Evolutionary conservation across 1,284 basidiomycete genomes (phyloP), one percentile per base, ranked within the genome.

Genomic region (Cutaneotrichosporon spelunceum): DNA sequence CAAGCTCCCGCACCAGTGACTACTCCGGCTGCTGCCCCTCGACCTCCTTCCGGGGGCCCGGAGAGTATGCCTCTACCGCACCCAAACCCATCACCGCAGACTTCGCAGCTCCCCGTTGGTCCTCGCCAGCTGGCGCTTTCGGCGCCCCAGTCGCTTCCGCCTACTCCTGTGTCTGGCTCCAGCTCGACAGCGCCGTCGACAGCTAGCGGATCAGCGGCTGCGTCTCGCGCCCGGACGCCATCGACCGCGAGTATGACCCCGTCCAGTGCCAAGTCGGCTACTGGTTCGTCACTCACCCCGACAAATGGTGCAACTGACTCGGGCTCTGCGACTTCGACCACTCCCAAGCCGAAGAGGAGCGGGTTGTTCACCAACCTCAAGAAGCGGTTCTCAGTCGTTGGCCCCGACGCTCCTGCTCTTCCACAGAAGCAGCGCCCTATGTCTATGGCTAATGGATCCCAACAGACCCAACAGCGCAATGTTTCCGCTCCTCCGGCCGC

Each of bases 351-450:
- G n/a, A 59, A 65, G 60, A 54, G 36, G 52, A 54, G 57, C 26
- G 61, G 63, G 3, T 50, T 65, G 42, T 58, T 65, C 47, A 42
- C 52, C 7, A 57, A 53, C 36, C 48, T 65, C n/a, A 65, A 62
- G 56, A 62, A 62, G 60, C 60, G 64, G 27, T 65, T 65, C 58
- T 65, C 64, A 16, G 56, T 65, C 36, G 56, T 58, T 9, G 42
- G 44, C 19, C 53, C 60, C 21, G 56, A 62, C 56, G 14, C 49
- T n/a, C 9, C 45, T 0, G 36, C 57, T 2, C 11, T 52, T 1
- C 39, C 29, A 39, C 30, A 23, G 47, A 57, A 50, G 47, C 49
- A 36, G 19, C 60, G 63, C n/a, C 58, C 39, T 14, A 49, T 50
- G 27, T 34, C 60, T 26, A 26, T 33, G 29, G 55, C 55, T 23